phyloP scores from a whole-genome alignment of 73 alveolate species.

The Tetrahymena malaccensis region DNA sequence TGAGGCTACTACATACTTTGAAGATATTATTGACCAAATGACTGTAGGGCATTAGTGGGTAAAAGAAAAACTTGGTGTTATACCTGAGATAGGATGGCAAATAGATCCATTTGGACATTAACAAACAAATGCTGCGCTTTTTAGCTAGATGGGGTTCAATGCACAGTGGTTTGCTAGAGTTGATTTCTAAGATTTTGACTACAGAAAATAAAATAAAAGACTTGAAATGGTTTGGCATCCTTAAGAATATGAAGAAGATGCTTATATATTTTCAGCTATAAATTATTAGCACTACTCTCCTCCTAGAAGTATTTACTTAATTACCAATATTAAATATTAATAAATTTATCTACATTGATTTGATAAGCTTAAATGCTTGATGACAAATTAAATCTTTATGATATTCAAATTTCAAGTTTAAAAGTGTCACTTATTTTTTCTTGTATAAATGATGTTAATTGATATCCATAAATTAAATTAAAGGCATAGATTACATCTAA shows the following conservation, averaged over 20 bases:
- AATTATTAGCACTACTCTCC: constrained; percentile 65
- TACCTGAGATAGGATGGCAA: constrained; percentile 89
- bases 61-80: constrained; percentile 67
- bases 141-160: constrained; percentile 83
- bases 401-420: too few species aligned
- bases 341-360: too few species aligned
- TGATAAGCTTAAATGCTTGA: too few species aligned
- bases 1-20: constrained; percentile 82
- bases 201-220: constrained; percentile 60
- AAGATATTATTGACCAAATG: constrained; percentile 72
- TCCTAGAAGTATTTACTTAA: constrained; percentile 48
- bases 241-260: constrained; percentile 32
- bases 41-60: constrained; percentile 81
- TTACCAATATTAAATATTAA: too few species aligned
- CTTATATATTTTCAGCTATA: constrained; percentile 51
- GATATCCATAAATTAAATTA: too few species aligned
- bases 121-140: constrained; percentile 72
- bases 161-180: constrained; percentile 79
- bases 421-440: too few species aligned
- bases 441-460: too few species aligned
- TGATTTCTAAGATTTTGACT: constrained; percentile 71
- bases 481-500: too few species aligned
- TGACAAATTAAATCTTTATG: too few species aligned
- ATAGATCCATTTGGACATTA: constrained; percentile 97
- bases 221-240: constrained; percentile 85